Conservation (phyloP, 225 moss, liverwort and hornwort genomes). For the Marchantia polymorpha region DNA sequence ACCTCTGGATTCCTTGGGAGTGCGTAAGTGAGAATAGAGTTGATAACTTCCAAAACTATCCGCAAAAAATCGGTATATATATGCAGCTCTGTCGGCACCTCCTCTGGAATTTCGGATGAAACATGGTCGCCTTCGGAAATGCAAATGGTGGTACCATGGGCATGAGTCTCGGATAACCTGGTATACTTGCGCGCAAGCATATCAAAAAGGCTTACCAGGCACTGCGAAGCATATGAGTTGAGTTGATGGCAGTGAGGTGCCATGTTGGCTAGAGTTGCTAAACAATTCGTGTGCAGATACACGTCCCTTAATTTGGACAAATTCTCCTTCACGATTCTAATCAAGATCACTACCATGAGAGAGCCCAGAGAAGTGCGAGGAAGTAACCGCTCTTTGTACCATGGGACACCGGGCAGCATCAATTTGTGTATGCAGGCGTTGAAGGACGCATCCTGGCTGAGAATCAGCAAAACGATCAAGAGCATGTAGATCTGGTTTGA, state of each 20-base stretch:
- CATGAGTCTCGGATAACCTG: slow-evolving; percentile 40
- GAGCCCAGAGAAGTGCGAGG: slow-evolving; percentile 44
- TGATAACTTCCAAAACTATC: slow-evolving; percentile 55
- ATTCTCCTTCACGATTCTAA: slow-evolving; percentile 53
- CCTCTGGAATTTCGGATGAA: slow-evolving; percentile 21
- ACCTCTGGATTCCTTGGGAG: slow-evolving; percentile 57
- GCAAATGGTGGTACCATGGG: slow-evolving; percentile 23
- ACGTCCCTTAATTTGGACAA: slow-evolving; percentile 47
- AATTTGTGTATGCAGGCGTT: slow-evolving; percentile 50
- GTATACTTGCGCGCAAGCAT: slow-evolving; percentile 52
- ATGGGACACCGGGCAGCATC: slow-evolving; percentile 48
- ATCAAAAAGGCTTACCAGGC: slow-evolving; percentile 45
- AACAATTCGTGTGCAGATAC: slow-evolving; percentile 49
- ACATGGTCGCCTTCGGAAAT: slow-evolving; percentile 16
- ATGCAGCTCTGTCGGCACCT: slow-evolving; percentile 52
- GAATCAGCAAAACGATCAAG: slow-evolving; percentile 44
- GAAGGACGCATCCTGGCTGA: slow-evolving; percentile 53
- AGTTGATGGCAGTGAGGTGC: slow-evolving; percentile 53
- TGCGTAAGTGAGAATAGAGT: slow-evolving; percentile 49
- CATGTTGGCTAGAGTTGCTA: slow-evolving; percentile 54
- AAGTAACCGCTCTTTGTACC: slow-evolving; percentile 50
- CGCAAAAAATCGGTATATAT: slow-evolving; percentile 53
- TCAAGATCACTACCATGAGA: slow-evolving; percentile 52
- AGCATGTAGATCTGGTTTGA: slow-evolving; percentile 56
- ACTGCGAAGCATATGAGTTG: slow-evolving; percentile 41